Base-by-base conservation (phyloP, 768 basidiomycete species). In the Kwoniella shandongensis region DNA sequence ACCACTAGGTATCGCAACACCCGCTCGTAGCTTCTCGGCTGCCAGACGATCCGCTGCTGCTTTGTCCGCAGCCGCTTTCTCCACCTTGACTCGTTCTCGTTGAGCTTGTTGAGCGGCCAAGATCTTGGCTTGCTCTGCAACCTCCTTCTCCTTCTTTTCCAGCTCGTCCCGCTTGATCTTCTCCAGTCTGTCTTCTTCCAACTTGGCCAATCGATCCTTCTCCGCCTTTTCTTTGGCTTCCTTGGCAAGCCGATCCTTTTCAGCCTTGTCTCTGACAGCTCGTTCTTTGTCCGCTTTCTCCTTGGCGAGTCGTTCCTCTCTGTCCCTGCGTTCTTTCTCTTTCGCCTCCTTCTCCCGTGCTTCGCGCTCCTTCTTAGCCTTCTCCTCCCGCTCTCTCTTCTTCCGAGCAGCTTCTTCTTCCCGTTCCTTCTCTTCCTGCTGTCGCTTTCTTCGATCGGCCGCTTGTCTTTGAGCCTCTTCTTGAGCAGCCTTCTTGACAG, bases 291-390 rank as follows among this genome's bases (percentile, higher is more conserved):
- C 82, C 51, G 82, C 81, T 39, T 80, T 79, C 57, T 76, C 77
- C 39, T 67, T 66, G n/a, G 62, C 64, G 41, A 72, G 61, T 77
- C 76, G 81, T 30, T 68, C 76, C 57, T 79, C 83, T 65, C 88
- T 86, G 70, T 88, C 88, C 76, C 83, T 85, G 79, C 88, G 86
- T 73, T 82, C 85, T 60, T 82, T 83, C 78, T 86, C 70, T 47
- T 71, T 69, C 26, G 51, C 49, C 46, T 69, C 72, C 54, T 64
- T 69, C 51, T 69, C 72, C 20, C 68, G 47, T 85, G 57, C 84
- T 36, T 75, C 65, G 11, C 73, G 65, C 51, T 73, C 76, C 41
- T 75, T 73, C 57, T 72, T 73, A 7, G 72, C 73, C 51, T 69
- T 63, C 54, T 87, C 61, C 36, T 72, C 65, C 6, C 65, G 48